These are phyloP conservation scores for Picochlorum costavermella DNA, from an alignment of 139 green algal genomes.

Conservation along the genomic window DNA sequence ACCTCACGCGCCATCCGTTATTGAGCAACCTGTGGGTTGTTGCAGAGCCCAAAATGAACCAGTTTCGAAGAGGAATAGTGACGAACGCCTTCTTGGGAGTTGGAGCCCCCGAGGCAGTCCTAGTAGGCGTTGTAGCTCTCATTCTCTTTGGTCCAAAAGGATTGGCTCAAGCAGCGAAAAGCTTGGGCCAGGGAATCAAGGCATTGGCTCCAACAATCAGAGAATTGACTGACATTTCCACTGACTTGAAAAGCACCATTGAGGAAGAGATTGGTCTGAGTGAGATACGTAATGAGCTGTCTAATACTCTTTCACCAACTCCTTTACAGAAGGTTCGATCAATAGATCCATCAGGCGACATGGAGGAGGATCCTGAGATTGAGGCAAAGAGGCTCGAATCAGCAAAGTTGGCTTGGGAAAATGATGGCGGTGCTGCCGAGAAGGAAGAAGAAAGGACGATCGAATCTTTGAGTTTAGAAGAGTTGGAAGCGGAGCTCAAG, in stretches of 20 bases:
- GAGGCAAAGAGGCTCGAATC: slow-evolving; percentile 65
- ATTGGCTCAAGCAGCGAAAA: slow-evolving; percentile 90
- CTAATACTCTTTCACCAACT: neutral
- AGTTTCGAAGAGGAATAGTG: too few relatives aligned
- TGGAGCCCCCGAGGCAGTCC: slow-evolving; percentile 88
- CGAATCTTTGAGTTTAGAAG: neutral
- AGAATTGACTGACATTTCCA: slow-evolving; percentile 79
- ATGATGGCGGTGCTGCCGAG: neutral
- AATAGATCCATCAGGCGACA: neutral
- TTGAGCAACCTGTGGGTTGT: too few relatives aligned
- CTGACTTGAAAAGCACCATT: slow-evolving; percentile 83
- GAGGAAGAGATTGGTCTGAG: slow-evolving; percentile 93
- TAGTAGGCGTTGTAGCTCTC: slow-evolving; percentile 94
- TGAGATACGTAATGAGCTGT: slow-evolving; percentile 67
- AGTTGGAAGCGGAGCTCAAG: slow-evolving; percentile 9
- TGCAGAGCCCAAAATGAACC: too few relatives aligned
- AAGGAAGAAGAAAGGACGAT: neutral
- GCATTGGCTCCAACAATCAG: slow-evolving; percentile 89
- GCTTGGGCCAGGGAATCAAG: slow-evolving; percentile 64
- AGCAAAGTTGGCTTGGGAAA: slow-evolving; percentile 67
- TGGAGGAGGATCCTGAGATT: slow-evolving; percentile 61
- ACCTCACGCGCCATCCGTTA: too few relatives aligned
- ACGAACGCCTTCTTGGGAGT: slow-evolving; percentile 82
- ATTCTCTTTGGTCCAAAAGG: slow-evolving; percentile 98
- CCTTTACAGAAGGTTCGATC: neutral